These are phyloP conservation scores for Pseudocercospora pini-densiflorae DNA, from an alignment of 2,329 filamentous ascomycete species.

Conservation along the genomic window DNA sequence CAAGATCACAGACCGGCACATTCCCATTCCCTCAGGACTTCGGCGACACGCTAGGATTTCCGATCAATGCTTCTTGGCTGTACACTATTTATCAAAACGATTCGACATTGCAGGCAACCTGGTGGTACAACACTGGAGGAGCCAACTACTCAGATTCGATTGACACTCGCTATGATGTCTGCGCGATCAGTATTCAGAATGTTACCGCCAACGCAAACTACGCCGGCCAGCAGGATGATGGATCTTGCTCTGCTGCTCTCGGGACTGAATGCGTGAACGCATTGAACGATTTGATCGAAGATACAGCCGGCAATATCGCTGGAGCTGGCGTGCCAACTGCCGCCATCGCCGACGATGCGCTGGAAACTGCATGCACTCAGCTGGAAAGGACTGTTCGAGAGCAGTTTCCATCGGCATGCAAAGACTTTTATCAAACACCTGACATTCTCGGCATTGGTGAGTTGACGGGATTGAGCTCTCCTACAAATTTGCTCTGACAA, in stretches of 20 bases:
- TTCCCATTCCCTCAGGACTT: background rate
- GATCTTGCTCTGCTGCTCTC: background rate
- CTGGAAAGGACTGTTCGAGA: background rate
- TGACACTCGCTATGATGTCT: background rate
- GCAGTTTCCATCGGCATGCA: background rate
- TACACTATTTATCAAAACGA: background rate
- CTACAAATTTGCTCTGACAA: background rate
- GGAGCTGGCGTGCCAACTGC: background rate
- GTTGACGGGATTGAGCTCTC: background rate
- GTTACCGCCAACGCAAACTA: background rate
- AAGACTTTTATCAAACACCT: background rate
- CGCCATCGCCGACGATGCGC: background rate
- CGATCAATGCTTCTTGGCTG: background rate
- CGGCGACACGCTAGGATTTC: background rate
- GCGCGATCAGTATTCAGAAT: background rate
- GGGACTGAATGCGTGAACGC: background rate
- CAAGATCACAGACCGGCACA: background rate
- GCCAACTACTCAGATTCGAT: background rate
- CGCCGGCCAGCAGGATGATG: background rate
- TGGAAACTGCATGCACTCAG: background rate
- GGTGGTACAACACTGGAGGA: background rate
- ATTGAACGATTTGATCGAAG: background rate
- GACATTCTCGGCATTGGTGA: background rate
- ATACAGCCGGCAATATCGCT: background rate
- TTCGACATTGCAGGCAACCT: background rate